A percentile compares a stretch with the other conserved stretches of the same genome.
phyloP scores from a whole-genome alignment of 1,139 yeast species.

The Geotrichum restrictum region DNA sequence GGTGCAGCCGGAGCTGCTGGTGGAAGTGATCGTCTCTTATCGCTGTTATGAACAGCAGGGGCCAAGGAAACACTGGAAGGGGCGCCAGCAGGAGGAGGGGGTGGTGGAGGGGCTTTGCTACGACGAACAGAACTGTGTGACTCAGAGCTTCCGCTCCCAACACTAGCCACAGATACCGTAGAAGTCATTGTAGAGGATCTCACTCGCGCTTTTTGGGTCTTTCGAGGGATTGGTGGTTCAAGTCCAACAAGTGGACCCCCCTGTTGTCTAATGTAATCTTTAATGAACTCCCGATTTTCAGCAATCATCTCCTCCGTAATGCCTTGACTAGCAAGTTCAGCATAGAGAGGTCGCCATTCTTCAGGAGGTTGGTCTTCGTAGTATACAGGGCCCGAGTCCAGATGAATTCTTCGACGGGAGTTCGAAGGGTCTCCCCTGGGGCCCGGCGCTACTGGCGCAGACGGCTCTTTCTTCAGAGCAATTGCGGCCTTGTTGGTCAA shows the following conservation, averaged over 20 bases:
- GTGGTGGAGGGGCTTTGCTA: conserved; percentile 49
- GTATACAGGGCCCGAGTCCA: conserved; percentile 55
- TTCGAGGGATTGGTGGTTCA: conserved; percentile 80
- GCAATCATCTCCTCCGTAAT: conserved; percentile 88
- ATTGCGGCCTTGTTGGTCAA: conserved; percentile 81
- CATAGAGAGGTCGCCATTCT: conserved; percentile 75
- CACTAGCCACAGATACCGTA: conserved; percentile 23
- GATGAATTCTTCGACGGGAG: conserved; percentile 50
- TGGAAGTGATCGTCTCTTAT: conserved; percentile 26
- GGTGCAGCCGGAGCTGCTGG: conserved; percentile 29
- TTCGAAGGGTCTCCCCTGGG: conserved; percentile 61
- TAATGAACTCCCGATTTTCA: conserved; percentile 75
- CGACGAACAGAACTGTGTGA: conserved; percentile 27
- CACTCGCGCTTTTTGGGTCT: conserved; percentile 34
- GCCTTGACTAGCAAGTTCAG: conserved; percentile 72
- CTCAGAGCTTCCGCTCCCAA: conserved; percentile 24
- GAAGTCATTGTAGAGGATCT: conserved; percentile 23
- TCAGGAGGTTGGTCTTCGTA: conserved; percentile 81
- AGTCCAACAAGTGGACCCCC: conserved; percentile 84
- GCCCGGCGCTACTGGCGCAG: conserved; percentile 48
- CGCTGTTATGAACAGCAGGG: conserved; percentile 39
- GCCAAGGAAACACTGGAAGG: conserved; percentile 27
- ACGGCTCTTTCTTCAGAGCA: conserved; percentile 54
- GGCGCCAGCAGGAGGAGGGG: conserved; percentile 44
- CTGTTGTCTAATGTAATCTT: conserved; percentile 66